Percentiles rank a stretch among this genome's conserved stretches.
Evolutionary conservation across 345 rosid genomes (phyloP).

Genomic region (Populus euphratica): DNA sequence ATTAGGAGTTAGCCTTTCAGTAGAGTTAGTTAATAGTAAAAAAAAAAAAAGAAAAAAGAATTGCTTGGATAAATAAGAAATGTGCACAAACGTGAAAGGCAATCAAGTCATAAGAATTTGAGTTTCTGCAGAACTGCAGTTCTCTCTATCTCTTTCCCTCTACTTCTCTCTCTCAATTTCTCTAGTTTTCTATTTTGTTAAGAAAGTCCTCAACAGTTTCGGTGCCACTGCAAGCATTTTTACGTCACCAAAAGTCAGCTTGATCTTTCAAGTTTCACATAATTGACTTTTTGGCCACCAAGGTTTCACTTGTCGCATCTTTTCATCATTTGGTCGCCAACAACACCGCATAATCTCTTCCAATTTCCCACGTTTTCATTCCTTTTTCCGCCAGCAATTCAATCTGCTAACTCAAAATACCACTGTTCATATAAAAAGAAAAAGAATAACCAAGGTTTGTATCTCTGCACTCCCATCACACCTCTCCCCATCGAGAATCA

Average conservation of each 20-base stretch:
- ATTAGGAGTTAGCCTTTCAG: too few species aligned
- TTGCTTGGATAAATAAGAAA: too few species aligned
- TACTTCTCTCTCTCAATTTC: too few species aligned
- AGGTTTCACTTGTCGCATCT: background rate
- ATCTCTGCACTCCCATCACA: background rate
- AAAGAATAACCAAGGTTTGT: background rate
- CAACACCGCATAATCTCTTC: background rate
- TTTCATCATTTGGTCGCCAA: background rate
- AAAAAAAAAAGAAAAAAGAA: too few species aligned
- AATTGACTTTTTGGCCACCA: background rate
- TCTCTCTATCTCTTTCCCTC: too few species aligned
- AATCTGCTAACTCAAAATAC: background rate
- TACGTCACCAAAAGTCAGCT: too few species aligned
- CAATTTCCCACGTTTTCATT: background rate
- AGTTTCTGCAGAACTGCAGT: too few species aligned
- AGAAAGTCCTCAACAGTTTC: too few species aligned
- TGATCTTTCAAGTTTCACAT: background rate
- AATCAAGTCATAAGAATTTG: too few species aligned
- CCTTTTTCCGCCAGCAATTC: background rate
- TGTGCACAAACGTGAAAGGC: too few species aligned
- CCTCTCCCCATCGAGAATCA: constrained; percentile 16
- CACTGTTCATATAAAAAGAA: background rate
- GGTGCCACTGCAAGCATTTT: background rate
- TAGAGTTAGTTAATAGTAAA: too few species aligned
- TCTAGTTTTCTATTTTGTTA: too few species aligned